Evolutionary conservation across 768 basidiomycete species (phyloP), one percentile per base, ranked within the genome.

Genomic region (Suillus alpinus): DNA sequence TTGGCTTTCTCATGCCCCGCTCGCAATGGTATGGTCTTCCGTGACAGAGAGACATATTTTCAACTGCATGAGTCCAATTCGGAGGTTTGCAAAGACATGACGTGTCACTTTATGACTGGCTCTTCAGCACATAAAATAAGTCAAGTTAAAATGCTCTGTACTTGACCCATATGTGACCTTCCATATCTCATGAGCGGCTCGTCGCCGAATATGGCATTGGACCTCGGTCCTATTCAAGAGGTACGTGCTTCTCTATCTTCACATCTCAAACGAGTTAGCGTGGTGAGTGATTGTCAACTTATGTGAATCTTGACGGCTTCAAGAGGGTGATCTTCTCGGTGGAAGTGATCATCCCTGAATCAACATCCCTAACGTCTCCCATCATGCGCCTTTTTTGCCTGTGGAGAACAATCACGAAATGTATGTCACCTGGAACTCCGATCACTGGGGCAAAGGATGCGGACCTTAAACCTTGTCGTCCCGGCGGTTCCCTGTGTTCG

Each of bases 381-480:
- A 14, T 10, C 1, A 37, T 37, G 52, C 23, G 52, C 36, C 20
- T 16, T 55, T 55, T 55, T 55, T 39, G 53, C 53, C 53, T 55
- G 53, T 55, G 53, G 53, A 37, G 37, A 55, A 29, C 16, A 23
- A 55, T 55, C 36, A 26, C 52, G 52, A 55, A 37, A 55, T 37
- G 5, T 0, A 39, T 18, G 37, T 55, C 53, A 55, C 36, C 23
- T 26, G 36, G 23, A 55, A 55, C 5, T 52, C 20, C 23, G 37
- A 55, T 18, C 36, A 23, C 16, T 26, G 53, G 36, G 53, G 36
- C 0, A 39, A 36, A 53, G 23, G 16, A 55, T 55, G 53, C 37
- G 53, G 53, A 26, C 16, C 53, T 36, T 37, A 18, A 53, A 53
- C 23, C 23, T 37, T 55, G 36, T 55, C n/a, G 14, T 8, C 37